Evolutionary conservation across 2,329 filamentous ascomycete species (phyloP).

Genomic region (Massarina eburnea): DNA sequence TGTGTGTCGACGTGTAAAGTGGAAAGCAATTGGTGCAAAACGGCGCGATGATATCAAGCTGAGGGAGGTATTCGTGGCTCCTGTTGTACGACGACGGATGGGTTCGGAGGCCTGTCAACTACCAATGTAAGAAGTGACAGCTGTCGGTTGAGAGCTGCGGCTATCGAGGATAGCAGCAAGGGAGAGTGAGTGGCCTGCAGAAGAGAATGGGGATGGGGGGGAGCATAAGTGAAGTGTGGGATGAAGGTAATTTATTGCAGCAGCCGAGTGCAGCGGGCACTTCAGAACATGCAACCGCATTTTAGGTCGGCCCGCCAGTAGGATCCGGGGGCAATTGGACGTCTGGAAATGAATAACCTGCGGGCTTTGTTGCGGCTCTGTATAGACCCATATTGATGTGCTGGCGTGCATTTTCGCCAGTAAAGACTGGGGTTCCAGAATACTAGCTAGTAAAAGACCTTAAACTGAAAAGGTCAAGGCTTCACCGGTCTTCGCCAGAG

Average conservation of each 20-base stretch:
- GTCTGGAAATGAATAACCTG: conserved; percentile 42
- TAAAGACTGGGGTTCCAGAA: conserved; percentile 56
- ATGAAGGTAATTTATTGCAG: conserved; percentile 46
- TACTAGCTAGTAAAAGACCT: conserved; percentile 38
- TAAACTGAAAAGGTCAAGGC: conserved; percentile 41
- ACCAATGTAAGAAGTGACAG: conserved; percentile 41
- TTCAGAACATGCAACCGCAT: conserved; percentile 39
- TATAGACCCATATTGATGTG: conserved; percentile 70
- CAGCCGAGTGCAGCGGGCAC: conserved; percentile 43
- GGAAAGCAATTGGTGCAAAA: conserved; percentile 27
- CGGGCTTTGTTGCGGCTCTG: conserved; percentile 48
- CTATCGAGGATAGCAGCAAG: conserved; percentile 38
- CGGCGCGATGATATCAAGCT: conserved; percentile 27
- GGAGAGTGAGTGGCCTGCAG: conserved; percentile 42
- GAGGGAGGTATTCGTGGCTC: conserved; percentile 37
- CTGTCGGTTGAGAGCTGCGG: conserved; percentile 31
- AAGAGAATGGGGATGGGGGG: conserved; percentile 34
- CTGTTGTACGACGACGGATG: conserved; percentile 39
- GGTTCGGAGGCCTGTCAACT: conserved; percentile 35
- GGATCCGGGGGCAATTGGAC: conserved; percentile 51
- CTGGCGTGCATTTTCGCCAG: conserved; percentile 85
- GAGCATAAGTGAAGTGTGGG: conserved; percentile 42
- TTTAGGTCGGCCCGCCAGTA: conserved; percentile 53
- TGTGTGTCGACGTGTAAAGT: conserved; percentile 20
- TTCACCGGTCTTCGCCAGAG: conserved; percentile 40